A percentile compares a stretch with the other conserved stretches of the same genome.
phyloP scores from a whole-genome alignment of 1,284 basidiomycete species.

The Sporisorium scitamineum region DNA sequence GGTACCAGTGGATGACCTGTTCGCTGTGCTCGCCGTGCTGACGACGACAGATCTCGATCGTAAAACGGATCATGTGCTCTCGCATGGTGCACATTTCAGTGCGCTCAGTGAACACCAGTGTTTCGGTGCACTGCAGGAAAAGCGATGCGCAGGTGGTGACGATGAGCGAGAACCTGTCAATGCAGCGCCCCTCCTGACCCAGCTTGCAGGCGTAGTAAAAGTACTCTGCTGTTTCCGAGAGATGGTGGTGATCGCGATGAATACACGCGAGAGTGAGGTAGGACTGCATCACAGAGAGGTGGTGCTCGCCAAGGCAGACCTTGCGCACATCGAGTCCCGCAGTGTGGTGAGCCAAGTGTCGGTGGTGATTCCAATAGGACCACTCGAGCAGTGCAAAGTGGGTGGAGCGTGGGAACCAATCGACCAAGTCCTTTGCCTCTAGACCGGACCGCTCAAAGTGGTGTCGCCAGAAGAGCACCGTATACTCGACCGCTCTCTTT shows the following conservation, averaged over 20 bases:
- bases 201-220: constrained; percentile 11
- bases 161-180: constrained; percentile 9
- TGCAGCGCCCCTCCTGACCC: neutral
- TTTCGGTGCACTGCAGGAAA: constrained; percentile 8
- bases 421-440: neutral
- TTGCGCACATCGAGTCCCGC: constrained; percentile 7
- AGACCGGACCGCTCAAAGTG: constrained; percentile 13
- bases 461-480: constrained; percentile 10
- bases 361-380: constrained; percentile 10
- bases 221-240: constrained; percentile 3
- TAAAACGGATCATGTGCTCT: constrained; percentile 12
- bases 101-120: constrained; percentile 6
- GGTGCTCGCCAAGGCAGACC: constrained; percentile 7
- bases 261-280: constrained; percentile 6
- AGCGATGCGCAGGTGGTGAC: constrained; percentile 9
- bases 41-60: constrained; percentile 12
- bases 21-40: constrained; percentile 18
- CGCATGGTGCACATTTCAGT: constrained; percentile 12
- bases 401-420: constrained; percentile 11
- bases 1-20: constrained; percentile 8
- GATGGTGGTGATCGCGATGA: constrained; percentile 2
- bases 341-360: constrained; percentile 1
- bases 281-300: constrained; percentile 10
- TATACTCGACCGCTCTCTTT: constrained; percentile 8
- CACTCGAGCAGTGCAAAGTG: constrained; percentile 14